phyloP scores from a whole-genome alignment of 2,329 filamentous ascomycete genomes.

The Penicillium thymicola region DNA sequence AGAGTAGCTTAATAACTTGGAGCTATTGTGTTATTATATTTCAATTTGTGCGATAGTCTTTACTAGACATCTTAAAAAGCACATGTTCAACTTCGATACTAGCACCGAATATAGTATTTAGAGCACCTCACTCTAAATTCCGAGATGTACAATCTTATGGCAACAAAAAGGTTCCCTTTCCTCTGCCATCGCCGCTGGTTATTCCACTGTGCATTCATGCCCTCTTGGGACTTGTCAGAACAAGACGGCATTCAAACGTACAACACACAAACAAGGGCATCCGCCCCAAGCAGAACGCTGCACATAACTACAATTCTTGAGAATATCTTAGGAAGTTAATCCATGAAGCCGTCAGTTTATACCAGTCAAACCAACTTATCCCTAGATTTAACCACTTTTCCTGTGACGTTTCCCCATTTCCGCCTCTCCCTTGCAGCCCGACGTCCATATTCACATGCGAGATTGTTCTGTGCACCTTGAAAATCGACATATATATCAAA shows the following conservation, averaged over 20 bases:
- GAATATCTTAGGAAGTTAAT: rapidly evolving
- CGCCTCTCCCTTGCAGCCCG: background rate
- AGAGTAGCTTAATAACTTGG: background rate
- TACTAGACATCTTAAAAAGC: background rate
- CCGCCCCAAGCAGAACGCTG: background rate
- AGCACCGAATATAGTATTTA: background rate
- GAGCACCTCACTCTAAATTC: background rate
- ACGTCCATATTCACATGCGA: background rate
- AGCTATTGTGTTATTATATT: background rate
- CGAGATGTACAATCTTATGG: background rate
- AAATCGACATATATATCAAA: background rate
- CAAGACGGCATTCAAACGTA: background rate
- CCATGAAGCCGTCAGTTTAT: background rate
- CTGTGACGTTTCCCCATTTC: background rate
- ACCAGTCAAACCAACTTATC: background rate
- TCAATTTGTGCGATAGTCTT: background rate
- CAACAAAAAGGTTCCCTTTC: background rate
- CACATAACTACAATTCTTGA: background rate
- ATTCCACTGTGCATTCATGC: too few species aligned
- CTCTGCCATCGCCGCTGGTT: background rate
- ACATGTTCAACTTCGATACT: too few species aligned
- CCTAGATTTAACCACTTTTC: background rate
- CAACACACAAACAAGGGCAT: background rate
- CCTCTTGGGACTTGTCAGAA: background rate
- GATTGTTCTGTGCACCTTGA: background rate